Conservation (phyloP, 768 basidiomycete species). For the Mycena rebaudengoi region DNA sequence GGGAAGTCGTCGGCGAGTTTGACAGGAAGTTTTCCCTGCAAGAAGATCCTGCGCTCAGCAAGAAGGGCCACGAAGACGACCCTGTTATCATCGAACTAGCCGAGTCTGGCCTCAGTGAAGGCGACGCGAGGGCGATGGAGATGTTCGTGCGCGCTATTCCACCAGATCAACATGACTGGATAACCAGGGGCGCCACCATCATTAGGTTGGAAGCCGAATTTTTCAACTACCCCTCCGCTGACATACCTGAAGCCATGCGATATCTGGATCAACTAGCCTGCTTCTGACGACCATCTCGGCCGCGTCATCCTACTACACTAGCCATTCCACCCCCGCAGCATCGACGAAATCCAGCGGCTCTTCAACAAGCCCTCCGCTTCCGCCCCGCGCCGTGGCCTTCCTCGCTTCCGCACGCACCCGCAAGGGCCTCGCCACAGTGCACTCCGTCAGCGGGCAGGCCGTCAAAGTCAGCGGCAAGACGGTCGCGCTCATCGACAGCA, state of each 20-base stretch:
- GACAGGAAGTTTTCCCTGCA: conserved; percentile 62
- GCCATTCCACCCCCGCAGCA: conserved; percentile 57
- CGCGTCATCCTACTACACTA: conserved; percentile 70
- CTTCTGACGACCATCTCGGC: conserved; percentile 67
- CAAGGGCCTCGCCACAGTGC: conserved; percentile 65
- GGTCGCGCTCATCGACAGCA: conserved; percentile 63
- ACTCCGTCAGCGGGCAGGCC: conserved; percentile 71
- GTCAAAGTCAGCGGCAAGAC: conserved; percentile 74
- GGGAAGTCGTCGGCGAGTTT: conserved; percentile 76
- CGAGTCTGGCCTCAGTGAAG: conserved; percentile 49
- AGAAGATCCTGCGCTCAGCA: conserved; percentile 65
- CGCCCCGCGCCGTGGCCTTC: conserved; percentile 61
- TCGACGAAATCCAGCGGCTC: conserved; percentile 26
- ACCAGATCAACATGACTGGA: conserved; percentile 75
- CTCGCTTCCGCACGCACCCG: conserved; percentile 67
- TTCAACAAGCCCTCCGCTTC: conserved; percentile 40
- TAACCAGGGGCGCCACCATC: conserved; percentile 66
- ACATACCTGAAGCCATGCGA: conserved; percentile 59
- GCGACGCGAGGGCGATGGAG: conserved; percentile 52
- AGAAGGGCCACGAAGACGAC: conserved; percentile 60
- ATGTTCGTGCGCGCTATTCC: conserved; percentile 70
- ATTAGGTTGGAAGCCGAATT: conserved; percentile 58
- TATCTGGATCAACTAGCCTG: conserved; percentile 71
- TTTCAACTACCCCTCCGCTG: background rate
- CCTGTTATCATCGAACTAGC: conserved; percentile 80